Conservation (phyloP, 768 basidiomycete species). For the Tricholoma sp. region DNA sequence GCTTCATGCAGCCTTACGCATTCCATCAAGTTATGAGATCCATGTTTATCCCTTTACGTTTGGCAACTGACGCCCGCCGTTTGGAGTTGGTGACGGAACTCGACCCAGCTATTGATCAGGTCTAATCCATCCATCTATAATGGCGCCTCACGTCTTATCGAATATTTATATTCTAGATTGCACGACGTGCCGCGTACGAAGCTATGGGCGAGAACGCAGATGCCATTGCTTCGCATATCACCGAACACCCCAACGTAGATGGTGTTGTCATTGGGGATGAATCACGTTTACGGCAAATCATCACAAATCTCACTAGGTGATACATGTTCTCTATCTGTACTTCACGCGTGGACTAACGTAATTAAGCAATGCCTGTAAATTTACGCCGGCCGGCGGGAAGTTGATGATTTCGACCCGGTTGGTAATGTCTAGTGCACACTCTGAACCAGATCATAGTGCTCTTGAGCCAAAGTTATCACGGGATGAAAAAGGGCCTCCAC, state of each 20-base stretch:
- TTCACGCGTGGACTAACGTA: background rate
- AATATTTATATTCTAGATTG: slow-evolving; percentile 35
- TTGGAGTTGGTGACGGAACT: slow-evolving; percentile 65
- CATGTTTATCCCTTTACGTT: slow-evolving; percentile 60
- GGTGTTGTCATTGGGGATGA: slow-evolving; percentile 83
- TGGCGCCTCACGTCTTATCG: background rate
- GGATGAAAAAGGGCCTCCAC: slow-evolving; percentile 24
- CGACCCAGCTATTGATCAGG: slow-evolving; percentile 63
- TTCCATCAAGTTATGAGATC: slow-evolving; percentile 78
- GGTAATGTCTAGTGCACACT: slow-evolving; percentile 28
- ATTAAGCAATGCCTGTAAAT: slow-evolving; percentile 72
- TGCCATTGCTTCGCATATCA: slow-evolving; percentile 34
- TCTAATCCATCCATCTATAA: slow-evolving; percentile 20
- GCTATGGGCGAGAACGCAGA: slow-evolving; percentile 49
- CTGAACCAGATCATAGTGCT: background rate
- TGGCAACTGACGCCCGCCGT: slow-evolving; percentile 63
- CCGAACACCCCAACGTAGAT: slow-evolving; percentile 44
- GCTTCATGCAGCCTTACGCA: slow-evolving; percentile 49
- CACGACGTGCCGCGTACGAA: slow-evolving; percentile 53
- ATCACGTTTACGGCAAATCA: slow-evolving; percentile 72
- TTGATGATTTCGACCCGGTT: slow-evolving; percentile 66
- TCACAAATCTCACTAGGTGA: slow-evolving; percentile 79
- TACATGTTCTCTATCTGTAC: background rate
- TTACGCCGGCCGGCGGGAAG: slow-evolving; percentile 65
- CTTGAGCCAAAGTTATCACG: slow-evolving; percentile 9